Evolutionary conservation across 1,284 basidiomycete species (phyloP), one percentile per base, ranked within the genome.

Genomic region (Boletus mariae): DNA sequence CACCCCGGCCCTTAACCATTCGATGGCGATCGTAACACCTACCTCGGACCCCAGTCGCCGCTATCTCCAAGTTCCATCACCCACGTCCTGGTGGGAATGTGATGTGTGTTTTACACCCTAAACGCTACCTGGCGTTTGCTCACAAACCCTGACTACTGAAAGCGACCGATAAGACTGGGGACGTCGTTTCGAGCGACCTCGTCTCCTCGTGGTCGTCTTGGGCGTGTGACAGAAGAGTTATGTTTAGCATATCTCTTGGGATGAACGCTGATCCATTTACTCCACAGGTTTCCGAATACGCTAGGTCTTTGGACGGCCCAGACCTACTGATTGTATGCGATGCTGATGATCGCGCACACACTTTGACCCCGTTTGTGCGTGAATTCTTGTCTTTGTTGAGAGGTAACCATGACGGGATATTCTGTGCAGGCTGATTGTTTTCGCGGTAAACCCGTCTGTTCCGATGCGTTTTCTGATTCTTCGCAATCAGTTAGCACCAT

Each of bases 191-290:
- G 47, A n/a, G 52, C 43, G 26, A 63, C 35, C 0, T 54, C 55
- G 12, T 47, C 61, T 5, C 56, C 63, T 47, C 45, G 47, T 15
- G 44, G 49, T 35, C 54, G 51, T 4, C 62, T 59, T 4, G 51
- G 55, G n/a, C 40, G 58, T 4, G 58, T 66, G 26, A 34, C 44
- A 12, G 60, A 65, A 61, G 64, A 63, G 58, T 46, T 61, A 52
- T 52, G 55, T 62, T 34, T 51, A 0, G 10, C 35, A n/a, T 40
- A 10, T 49, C 11, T 42, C 3, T 4, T 26, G 32, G 26, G 47
- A 49, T 34, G 28, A 42, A 29, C 5, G 47, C 45, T 61, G 40
- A 61, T 46, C 32, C 32, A 1, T 9, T 40, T 5, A 12, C 8
- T 8, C 31, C 15, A 57, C 35, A 67, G 65, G 43, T 41, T 13